phyloP scores from a whole-genome alignment of 306 rosid genomes.

The Delonix regia region DNA sequence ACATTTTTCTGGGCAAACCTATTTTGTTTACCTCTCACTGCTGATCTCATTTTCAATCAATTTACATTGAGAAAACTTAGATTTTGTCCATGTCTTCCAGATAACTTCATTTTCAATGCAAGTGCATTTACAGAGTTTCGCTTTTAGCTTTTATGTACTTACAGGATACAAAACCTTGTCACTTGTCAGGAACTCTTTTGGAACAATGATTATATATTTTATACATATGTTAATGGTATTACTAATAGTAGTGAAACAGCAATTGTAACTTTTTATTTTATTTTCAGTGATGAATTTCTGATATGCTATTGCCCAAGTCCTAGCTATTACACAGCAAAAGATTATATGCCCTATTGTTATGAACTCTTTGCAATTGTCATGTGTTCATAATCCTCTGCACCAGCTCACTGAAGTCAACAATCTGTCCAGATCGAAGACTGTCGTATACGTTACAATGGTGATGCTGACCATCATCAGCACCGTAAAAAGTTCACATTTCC shows the following conservation, averaged over 20 bases:
- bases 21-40: background rate
- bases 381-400: constrained; percentile 25
- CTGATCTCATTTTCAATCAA: background rate
- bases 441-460: constrained; percentile 91
- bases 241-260: constrained; percentile 2
- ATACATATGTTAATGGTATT: background rate
- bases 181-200: background rate
- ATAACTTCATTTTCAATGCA: constrained; percentile 15
- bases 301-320: constrained; percentile 16
- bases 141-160: background rate
- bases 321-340: background rate
- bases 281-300: background rate
- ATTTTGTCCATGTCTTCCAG: background rate
- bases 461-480: constrained; percentile 89
- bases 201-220: background rate
- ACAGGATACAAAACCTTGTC: background rate
- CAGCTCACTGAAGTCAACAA: constrained; percentile 28
- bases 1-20: background rate
- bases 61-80: background rate
- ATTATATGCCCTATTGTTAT: constrained; percentile 21
- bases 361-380: constrained; percentile 18
- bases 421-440: constrained; percentile 84
- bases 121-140: background rate
- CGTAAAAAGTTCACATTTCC: constrained; percentile 89
- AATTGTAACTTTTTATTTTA: background rate